Evolutionary conservation across 306 rosid species (phyloP).

Genomic region (Quercus cerris): DNA sequence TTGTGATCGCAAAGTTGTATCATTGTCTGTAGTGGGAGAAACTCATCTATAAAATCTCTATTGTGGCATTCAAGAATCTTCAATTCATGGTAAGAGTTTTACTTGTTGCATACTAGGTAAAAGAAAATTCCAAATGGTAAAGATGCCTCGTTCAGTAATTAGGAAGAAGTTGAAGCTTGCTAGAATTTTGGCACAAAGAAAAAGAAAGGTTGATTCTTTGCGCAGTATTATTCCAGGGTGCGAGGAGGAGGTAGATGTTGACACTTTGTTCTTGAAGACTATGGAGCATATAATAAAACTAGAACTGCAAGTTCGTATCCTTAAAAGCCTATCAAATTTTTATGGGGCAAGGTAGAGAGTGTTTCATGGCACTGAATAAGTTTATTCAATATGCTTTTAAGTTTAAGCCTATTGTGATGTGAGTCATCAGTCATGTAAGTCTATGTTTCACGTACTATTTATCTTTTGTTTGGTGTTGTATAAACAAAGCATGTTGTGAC

Average conservation of each 20-base stretch:
- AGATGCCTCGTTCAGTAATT: background rate
- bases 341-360: background rate
- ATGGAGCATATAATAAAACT: background rate
- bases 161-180: background rate
- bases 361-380: background rate
- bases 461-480: background rate
- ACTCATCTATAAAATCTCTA: background rate
- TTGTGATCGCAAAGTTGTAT: background rate
- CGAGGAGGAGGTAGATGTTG: background rate
- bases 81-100: background rate
- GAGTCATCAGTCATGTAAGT: background rate
- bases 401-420: background rate
- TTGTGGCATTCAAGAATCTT: background rate
- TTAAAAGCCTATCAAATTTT: background rate
- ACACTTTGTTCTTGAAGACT: conserved; percentile 6
- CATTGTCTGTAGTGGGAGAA: background rate
- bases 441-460: background rate
- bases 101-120: background rate
- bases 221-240: conserved; percentile 1
- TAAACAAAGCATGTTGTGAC: background rate
- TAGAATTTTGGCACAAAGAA: background rate
- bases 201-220: background rate
- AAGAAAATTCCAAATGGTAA: background rate
- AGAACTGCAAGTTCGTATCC: conserved; percentile 1
- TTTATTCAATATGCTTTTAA: background rate